Evolutionary conservation across 768 basidiomycete species (phyloP), one percentile per base, ranked within the genome.

Genomic region (Cyclocybe cylindracea): DNA sequence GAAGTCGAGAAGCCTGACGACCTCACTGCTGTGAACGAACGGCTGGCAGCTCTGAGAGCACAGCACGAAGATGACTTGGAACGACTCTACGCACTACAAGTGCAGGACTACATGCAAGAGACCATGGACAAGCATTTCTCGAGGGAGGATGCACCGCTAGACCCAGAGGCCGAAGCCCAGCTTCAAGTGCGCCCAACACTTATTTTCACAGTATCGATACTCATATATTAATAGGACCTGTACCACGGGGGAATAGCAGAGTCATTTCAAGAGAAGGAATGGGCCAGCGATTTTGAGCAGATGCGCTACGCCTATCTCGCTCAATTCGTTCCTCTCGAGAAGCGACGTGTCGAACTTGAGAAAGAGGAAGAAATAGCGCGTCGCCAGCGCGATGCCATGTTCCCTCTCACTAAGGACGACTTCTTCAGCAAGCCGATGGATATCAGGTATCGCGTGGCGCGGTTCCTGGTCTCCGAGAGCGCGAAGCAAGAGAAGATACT

Each of bases 361-460:
- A 42, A 32, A 7, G 48, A 57, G 11, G 60, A 71, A 45, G 65
- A 66, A 38, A 54, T 62, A 33, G 55, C 37, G 13, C 66, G 64
- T 1, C 63, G 57, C 48, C 49, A 48, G 16, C 62, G 54, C 6
- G 67, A 71, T 13, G 56, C 60, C 5, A 60, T 61, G 42, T 76
- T 77, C 50, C 77, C 77, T 4, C 41, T 45, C 9, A 64, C 62
- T 18, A 56, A 63, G 4, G 68, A 63, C 11, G 75, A 77, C 1
- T 78, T 68, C 54, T 32, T 62, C 7, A 46, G 36, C 13, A 73
- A 71, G 58, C 19, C 66, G 6, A 73, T 72, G 14, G 80, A 82
- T 19, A 62, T 71, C 0, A 74, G 80, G 65, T 60, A 78, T n/a
- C 75, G 83, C 2, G 69, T 76, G 7, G 82, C 82, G 16, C 68